Evolutionary conservation across 257 asterid genomes (phyloP).

Genomic region (Vinca minor): DNA sequence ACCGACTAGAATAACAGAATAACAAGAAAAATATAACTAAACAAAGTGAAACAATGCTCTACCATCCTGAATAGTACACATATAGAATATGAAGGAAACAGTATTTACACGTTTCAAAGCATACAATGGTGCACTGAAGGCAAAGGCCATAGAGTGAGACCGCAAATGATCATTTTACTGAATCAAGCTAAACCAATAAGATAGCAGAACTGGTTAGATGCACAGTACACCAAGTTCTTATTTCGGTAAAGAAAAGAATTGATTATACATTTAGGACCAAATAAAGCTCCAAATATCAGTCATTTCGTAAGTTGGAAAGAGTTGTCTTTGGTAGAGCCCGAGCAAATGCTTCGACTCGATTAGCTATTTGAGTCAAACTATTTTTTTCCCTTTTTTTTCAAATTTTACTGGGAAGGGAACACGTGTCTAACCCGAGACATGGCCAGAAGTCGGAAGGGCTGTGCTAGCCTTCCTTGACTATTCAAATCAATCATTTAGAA

Average conservation of each 20-base stretch:
- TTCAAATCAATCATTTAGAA: background rate
- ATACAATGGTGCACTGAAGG: slow-evolving; percentile 10
- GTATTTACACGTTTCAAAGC: slow-evolving; percentile 1
- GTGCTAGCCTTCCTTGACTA: no score
- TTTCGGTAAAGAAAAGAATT: slow-evolving; percentile 4
- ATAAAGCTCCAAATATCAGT: background rate
- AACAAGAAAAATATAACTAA: background rate
- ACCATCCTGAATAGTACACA: slow-evolving; percentile 5
- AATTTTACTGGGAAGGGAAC: no score
- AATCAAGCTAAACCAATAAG: no score
- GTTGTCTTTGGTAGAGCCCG: background rate
- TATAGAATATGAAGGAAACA: background rate
- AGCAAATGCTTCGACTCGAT: background rate
- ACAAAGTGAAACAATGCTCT: background rate
- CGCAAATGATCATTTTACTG: slow-evolving; percentile 4
- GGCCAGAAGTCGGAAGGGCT: no score
- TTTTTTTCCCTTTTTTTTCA: no score
- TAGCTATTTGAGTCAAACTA: background rate
- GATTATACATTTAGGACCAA: background rate
- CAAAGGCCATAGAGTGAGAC: slow-evolving; percentile 1
- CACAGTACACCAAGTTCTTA: background rate
- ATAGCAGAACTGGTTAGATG: slow-evolving; percentile 3
- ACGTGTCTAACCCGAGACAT: no score
- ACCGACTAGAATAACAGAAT: background rate
- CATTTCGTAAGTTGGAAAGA: no score